Evolutionary conservation across 164 flowering plant species (phyloP).

Genomic region (Umbellularia californica): DNA sequence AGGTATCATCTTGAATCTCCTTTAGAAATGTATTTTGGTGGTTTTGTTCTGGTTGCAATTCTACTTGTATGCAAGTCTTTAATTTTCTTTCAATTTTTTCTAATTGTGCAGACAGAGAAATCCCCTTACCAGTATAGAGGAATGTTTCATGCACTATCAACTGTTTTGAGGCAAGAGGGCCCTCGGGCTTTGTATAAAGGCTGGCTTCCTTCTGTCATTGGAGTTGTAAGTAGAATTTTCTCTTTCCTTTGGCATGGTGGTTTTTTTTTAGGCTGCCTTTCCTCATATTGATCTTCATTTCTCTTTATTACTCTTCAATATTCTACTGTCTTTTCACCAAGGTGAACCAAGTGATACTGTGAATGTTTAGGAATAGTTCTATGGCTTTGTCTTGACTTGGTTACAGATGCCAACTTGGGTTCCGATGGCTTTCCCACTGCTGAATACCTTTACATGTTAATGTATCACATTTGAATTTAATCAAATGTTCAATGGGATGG

Average conservation of each 20-base stretch:
- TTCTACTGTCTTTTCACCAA: background rate
- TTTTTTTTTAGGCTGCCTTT: background rate
- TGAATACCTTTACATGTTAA: background rate
- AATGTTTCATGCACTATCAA: slow-evolving; percentile 73
- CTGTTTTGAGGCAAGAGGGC: slow-evolving; percentile 86
- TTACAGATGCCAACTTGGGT: background rate
- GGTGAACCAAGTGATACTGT: background rate
- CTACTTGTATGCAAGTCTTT: background rate
- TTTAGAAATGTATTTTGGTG: background rate
- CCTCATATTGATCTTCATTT: background rate
- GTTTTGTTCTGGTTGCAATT: background rate
- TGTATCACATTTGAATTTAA: background rate
- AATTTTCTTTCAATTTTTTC: slow-evolving; percentile 3
- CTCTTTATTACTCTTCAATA: background rate
- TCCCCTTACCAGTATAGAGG: slow-evolving; percentile 92
- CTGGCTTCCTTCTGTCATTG: slow-evolving; percentile 99
- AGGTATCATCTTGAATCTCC: slow-evolving; percentile 42
- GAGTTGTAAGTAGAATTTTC: slow-evolving; percentile 72
- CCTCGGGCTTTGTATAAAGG: slow-evolving; percentile 90
- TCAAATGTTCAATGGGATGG: background rate
- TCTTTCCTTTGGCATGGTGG: slow-evolving; percentile 4
- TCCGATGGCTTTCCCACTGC: background rate
- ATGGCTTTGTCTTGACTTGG: background rate
- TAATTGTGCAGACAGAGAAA: slow-evolving; percentile 64
- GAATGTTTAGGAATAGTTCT: background rate